Evolutionary conservation across 164 flowering plant genomes (phyloP), one percentile per base, ranked within the genome.

Genomic region (Platanus orientalis): DNA sequence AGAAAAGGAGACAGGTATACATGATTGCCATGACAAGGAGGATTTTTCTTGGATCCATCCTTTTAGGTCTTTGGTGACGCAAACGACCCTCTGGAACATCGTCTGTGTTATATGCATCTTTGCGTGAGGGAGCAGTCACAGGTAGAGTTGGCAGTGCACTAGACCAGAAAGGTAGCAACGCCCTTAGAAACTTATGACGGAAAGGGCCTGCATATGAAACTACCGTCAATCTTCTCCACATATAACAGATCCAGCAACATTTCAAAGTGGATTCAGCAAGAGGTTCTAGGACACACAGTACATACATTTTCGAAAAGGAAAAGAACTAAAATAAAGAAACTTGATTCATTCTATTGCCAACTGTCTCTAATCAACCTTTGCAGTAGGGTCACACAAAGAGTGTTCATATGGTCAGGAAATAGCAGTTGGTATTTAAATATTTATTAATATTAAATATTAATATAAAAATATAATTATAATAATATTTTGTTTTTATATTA

Each of bases 81-180:
- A 60, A 32, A 45, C 92, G 96, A 27, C 83, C 89, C 71, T 91
- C 96, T 2, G 82, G 59, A 61, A 58, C 75, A 60, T 93, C 92
- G 74, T 85, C 87, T n/a, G 71, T 66, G 69, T 75, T 77, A 57
- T 80, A 70, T 67, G 75, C 75, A 70, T 91, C 97, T 75, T 84
- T 95, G 16, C 92, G 81, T 28, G 91, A 77, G 12, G 99, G 99
- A 48, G 94, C 97, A 68, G 96, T 92, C 59, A 95, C 97, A 40
- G 99, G 99, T 50, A 95, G 73, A 67, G 88, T 88, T 52, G 99
- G 99, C 64, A 95, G 73, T 39, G 97, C 73, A 78, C 82, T 86
- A 26, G 99, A 95, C 99, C 99, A 95, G 75, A 95, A 95, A 48
- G 99, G 97, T 52, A 92, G 73, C 71, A 95, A 66, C 62, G 88